Evolutionary conservation across 176 grass and related monocot species (phyloP).

Genomic region (Aegilops speltoides): DNA sequence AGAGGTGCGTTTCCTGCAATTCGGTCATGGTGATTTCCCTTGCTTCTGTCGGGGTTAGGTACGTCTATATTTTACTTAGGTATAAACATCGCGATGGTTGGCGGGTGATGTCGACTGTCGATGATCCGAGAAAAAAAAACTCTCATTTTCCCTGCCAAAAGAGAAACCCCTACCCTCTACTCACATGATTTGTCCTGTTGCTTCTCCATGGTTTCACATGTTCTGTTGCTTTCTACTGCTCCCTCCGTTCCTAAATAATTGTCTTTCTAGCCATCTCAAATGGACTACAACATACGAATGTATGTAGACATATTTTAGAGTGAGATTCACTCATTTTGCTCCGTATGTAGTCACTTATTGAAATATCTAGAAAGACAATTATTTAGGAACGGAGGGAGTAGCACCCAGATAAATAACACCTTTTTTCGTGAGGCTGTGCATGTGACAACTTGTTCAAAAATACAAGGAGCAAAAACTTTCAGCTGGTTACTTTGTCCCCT

Average conservation of each 20-base stretch:
- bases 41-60: not conserved
- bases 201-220: not conserved
- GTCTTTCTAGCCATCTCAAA: too few relatives aligned
- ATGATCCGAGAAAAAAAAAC: not conserved
- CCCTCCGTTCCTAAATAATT: too few relatives aligned
- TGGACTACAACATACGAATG: too few relatives aligned
- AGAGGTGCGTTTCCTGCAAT: conserved; percentile 33
- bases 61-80: not conserved
- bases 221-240: not conserved
- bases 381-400: too few relatives aligned
- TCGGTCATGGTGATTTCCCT: not conserved
- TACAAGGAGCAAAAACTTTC: not conserved
- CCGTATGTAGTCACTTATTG: too few relatives aligned
- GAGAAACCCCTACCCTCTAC: not conserved
- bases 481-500: not conserved
- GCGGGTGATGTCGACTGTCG: not conserved
- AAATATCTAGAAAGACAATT: too few relatives aligned
- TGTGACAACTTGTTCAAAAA: not conserved
- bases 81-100: not conserved
- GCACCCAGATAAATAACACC: too few relatives aligned
- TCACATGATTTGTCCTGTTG: not conserved
- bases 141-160: not conserved
- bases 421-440: not conserved
- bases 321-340: too few relatives aligned
- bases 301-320: too few relatives aligned